A percentile compares a stretch with the other conserved stretches of the same genome.
Evolutionary conservation across 2,329 filamentous ascomycete genomes (phyloP).

Genomic region (Trichophyton rubrum): DNA sequence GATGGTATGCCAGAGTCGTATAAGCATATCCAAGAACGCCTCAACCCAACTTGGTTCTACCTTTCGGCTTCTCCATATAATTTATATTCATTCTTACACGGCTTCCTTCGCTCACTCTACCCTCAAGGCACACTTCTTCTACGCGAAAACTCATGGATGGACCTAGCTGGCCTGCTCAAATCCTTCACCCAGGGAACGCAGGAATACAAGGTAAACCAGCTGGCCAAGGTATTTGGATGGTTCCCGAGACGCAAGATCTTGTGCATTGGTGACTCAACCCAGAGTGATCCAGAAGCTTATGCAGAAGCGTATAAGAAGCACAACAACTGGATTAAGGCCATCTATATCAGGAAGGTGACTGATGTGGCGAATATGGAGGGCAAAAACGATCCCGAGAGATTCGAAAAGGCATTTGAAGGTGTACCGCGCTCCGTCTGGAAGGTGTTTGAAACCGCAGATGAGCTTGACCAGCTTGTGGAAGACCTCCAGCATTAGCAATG

Average conservation of each 20-base stretch:
- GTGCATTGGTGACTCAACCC: slow-evolving; percentile 79
- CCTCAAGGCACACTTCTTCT: slow-evolving; percentile 70
- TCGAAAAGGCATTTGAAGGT: slow-evolving; percentile 68
- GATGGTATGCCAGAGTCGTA: slow-evolving; percentile 79
- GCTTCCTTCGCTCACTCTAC: slow-evolving; percentile 60
- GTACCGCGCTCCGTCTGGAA: slow-evolving; percentile 62
- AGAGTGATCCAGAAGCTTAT: slow-evolving; percentile 83
- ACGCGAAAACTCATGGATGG: slow-evolving; percentile 76
- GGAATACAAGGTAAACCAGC: slow-evolving; percentile 72
- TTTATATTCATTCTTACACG: slow-evolving; percentile 71
- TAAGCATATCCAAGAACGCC: slow-evolving; percentile 44
- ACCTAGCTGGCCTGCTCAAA: slow-evolving; percentile 63
- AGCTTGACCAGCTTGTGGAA: slow-evolving; percentile 37
- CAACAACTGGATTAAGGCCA: slow-evolving; percentile 66
- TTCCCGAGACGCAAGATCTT: slow-evolving; percentile 69
- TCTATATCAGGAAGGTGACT: slow-evolving; percentile 73
- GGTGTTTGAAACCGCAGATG: slow-evolving; percentile 65
- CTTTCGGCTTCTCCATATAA: slow-evolving; percentile 90
- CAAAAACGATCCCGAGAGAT: slow-evolving; percentile 62
- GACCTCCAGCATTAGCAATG: slow-evolving; percentile 15
- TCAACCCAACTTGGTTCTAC: slow-evolving; percentile 74
- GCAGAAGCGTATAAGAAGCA: slow-evolving; percentile 59
- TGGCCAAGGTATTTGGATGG: slow-evolving; percentile 65
- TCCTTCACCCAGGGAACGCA: slow-evolving; percentile 70
- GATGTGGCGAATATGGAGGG: slow-evolving; percentile 62